A percentile compares a stretch with the other conserved stretches of the same genome.
These are phyloP conservation scores for Lentithecium fluviatile DNA, from an alignment of 495 filamentous ascomycete species.

Conservation along the genomic window DNA sequence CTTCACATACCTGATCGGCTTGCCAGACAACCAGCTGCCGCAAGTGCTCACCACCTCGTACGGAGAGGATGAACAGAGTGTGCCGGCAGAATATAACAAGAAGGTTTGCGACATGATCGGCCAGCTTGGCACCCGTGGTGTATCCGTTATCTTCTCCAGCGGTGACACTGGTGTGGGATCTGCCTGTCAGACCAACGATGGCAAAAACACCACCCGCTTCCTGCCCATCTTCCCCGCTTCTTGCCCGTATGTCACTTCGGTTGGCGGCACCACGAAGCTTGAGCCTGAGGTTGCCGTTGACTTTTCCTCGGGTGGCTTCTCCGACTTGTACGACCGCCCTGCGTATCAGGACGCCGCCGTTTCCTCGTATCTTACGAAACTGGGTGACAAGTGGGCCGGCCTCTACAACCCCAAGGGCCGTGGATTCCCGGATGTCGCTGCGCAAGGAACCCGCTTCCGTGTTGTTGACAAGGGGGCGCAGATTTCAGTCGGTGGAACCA, in stretches of 20 bases:
- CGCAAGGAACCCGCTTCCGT: conserved; percentile 57
- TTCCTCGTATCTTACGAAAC: conserved; percentile 52
- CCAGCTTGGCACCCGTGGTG: conserved; percentile 73
- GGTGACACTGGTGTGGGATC: conserved; percentile 72
- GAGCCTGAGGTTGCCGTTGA: conserved; percentile 60
- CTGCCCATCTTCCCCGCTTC: conserved; percentile 67
- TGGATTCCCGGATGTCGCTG: conserved; percentile 71
- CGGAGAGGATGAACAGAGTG: conserved; percentile 75
- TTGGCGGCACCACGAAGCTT: conserved; percentile 63
- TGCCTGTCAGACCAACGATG: conserved; percentile 65
- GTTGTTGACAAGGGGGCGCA: conserved; percentile 55
- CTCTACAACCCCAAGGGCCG: conserved; percentile 64
- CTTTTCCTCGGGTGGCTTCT: conserved; percentile 65
- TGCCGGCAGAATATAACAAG: conserved; percentile 64
- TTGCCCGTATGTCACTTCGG: conserved; percentile 72
- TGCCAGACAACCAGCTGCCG: conserved; percentile 63
- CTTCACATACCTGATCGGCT: conserved; percentile 61
- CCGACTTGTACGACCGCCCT: conserved; percentile 61
- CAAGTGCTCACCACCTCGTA: conserved; percentile 77
- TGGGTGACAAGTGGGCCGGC: conserved; percentile 48
- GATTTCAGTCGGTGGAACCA: conserved; percentile 60
- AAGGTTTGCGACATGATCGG: conserved; percentile 68
- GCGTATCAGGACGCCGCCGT: conserved; percentile 62
- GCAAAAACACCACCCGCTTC: conserved; percentile 64
- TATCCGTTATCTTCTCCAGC: conserved; percentile 67